Percentiles rank a stretch among this genome's conserved stretches.
Conservation (phyloP, 176 grass and related monocot genomes). For the Musa itinerans region DNA sequence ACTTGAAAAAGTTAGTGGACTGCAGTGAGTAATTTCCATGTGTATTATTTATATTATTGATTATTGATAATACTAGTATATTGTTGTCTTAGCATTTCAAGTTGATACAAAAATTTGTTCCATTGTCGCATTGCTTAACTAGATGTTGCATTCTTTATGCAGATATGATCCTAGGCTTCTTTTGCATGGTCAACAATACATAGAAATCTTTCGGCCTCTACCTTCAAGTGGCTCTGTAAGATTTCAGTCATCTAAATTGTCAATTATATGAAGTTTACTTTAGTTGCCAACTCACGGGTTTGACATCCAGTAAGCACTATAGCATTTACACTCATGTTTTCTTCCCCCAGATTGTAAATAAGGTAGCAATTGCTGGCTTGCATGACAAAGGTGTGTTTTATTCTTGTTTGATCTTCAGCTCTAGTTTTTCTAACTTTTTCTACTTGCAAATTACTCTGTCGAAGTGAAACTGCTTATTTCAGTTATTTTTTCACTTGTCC, state of each 20-base stretch:
- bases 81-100: neutral
- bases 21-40: constrained; percentile 51
- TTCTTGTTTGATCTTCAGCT: neutral
- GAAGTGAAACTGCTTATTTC: neutral
- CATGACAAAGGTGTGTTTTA: constrained; percentile 73
- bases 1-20: constrained; percentile 54
- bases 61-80: neutral
- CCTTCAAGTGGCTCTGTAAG: constrained; percentile 62
- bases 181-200: constrained; percentile 98
- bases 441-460: neutral
- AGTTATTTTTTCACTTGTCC: neutral
- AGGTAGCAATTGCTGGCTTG: constrained; percentile 59
- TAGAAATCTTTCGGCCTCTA: constrained; percentile 64
- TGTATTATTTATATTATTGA: neutral
- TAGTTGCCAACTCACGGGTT: too few species aligned
- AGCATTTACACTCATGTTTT: constrained; percentile 6
- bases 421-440: neutral
- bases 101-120: too few species aligned
- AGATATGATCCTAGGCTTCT: constrained; percentile 67
- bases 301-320: neutral
- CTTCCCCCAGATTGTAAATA: constrained; percentile 75
- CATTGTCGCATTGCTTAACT: neutral
- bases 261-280: neutral
- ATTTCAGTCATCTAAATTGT: neutral
- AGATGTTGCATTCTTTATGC: constrained; percentile 16